Conservation (phyloP, 768 basidiomycete species). For the Melanogaster broomeanus region DNA sequence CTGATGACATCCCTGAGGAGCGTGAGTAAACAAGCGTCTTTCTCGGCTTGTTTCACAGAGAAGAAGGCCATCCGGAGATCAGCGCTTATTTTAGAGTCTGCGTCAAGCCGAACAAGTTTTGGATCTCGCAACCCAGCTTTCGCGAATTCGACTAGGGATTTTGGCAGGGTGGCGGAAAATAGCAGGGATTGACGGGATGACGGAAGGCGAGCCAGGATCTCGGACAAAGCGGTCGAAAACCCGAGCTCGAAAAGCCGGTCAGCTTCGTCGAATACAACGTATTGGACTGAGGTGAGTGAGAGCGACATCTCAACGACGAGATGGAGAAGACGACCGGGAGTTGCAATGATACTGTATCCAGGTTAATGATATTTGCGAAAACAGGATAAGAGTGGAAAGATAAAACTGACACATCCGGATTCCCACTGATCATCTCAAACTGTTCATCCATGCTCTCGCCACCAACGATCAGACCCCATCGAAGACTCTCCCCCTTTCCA, state of each 20-base stretch:
- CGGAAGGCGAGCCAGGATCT: slow-evolving; percentile 90
- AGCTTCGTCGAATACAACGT: slow-evolving; percentile 96
- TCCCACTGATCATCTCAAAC: slow-evolving; percentile 91
- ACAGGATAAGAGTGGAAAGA: slow-evolving; percentile 1
- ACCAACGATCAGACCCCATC: slow-evolving; percentile 95
- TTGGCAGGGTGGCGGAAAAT: slow-evolving; percentile 96
- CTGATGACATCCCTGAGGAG: slow-evolving; percentile 87
- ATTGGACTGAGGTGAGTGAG: slow-evolving; percentile 84
- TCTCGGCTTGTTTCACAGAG: slow-evolving; percentile 87
- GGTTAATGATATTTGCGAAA: slow-evolving; percentile 12
- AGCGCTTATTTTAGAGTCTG: slow-evolving; percentile 92
- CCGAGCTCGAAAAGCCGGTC: slow-evolving; percentile 99
- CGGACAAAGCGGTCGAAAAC: slow-evolving; percentile 88
- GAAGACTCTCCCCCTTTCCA: slow-evolving; percentile 55
- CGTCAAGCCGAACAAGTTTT: slow-evolving; percentile 93
- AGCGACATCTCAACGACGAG: slow-evolving; percentile 96
- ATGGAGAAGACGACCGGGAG: slow-evolving; percentile 96
- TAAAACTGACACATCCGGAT: slow-evolving; percentile 89
- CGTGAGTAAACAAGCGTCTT: slow-evolving; percentile 85
- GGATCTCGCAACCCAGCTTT: slow-evolving; percentile 94
- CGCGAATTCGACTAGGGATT: slow-evolving; percentile 96
- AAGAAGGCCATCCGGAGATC: slow-evolving; percentile 96
- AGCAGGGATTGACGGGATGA: slow-evolving; percentile 86
- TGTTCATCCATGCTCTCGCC: slow-evolving; percentile 96
- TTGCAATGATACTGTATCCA: slow-evolving; percentile 83